Conservation (phyloP, 306 rosid species). For the Prunus padus region DNA sequence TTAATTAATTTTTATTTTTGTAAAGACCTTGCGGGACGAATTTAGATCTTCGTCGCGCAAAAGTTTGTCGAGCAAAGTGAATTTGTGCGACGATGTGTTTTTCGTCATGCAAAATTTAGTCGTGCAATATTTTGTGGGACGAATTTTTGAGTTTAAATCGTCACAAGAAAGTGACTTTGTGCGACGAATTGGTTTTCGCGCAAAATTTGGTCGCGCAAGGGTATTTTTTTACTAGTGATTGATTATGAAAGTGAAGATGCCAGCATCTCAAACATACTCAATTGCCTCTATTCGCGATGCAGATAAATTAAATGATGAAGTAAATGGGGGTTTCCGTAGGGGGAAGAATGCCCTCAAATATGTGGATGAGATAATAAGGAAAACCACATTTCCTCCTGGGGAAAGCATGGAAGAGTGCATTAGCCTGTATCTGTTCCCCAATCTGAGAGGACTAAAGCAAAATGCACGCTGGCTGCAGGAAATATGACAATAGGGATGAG, state of each 20-base stretch:
- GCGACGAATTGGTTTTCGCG: no score
- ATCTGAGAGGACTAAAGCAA: conserved; percentile 48
- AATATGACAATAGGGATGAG: conserved; percentile 81
- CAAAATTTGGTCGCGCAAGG: no score
- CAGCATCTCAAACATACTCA: conserved; percentile 54
- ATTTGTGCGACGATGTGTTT: no score
- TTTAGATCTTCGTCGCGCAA: no score
- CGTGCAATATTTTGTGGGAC: no score
- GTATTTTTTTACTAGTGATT: no score
- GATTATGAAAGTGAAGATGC: conserved; percentile 58
- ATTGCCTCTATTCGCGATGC: conserved; percentile 75
- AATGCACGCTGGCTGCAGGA: conserved; percentile 78
- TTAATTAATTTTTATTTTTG: no score
- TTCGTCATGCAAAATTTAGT: no score
- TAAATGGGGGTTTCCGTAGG: conserved; percentile 47
- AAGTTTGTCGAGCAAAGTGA: no score
- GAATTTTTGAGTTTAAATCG: no score
- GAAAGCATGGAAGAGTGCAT: conserved; percentile 76
- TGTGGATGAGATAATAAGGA: conserved; percentile 47
- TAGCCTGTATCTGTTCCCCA: conserved; percentile 55
- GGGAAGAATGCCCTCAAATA: conserved; percentile 38
- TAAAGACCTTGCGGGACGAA: no score
- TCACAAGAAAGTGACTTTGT: no score
- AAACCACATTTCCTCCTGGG: conserved; percentile 65
- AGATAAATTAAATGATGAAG: conserved; percentile 23